Evolutionary conservation across 2,329 filamentous ascomycete species (phyloP).

Genomic region (Cladophialophora chaetospira): DNA sequence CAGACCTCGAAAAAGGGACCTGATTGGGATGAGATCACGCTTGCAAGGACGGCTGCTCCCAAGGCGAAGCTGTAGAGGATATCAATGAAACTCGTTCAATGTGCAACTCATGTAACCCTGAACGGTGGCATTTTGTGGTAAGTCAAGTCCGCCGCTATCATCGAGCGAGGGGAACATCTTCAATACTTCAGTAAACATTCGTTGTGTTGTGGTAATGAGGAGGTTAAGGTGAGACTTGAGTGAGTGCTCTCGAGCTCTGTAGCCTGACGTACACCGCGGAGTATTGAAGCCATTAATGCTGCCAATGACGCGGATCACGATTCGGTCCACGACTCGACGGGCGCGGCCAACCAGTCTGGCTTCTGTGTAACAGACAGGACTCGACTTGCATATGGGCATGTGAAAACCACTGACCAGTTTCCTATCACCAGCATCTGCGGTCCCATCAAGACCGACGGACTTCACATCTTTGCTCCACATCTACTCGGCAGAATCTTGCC

Average conservation of each 20-base stretch:
- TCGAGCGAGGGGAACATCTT: too few relatives aligned
- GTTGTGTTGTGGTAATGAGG: too few relatives aligned
- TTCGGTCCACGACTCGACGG: too few relatives aligned
- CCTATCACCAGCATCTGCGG: conserved; percentile 1
- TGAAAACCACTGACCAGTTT: conserved; percentile 7
- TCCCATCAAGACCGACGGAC: background rate
- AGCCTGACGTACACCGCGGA: too few relatives aligned
- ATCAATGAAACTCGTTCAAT: background rate
- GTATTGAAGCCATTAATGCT: too few relatives aligned
- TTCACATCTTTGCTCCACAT: background rate
- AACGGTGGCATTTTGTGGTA: too few relatives aligned
- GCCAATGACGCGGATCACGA: too few relatives aligned
- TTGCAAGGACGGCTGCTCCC: background rate
- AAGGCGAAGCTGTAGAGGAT: conserved; percentile 6
- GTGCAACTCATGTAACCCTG: too few relatives aligned
- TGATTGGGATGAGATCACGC: conserved; percentile 34
- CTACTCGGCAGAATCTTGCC: background rate
- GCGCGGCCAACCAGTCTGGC: background rate
- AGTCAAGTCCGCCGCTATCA: too few relatives aligned
- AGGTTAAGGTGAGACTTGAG: too few relatives aligned
- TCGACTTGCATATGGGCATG: conserved; percentile 13
- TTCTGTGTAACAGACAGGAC: background rate
- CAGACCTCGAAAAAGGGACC: conserved; percentile 28
- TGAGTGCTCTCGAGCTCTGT: too few relatives aligned
- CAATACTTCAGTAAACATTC: too few relatives aligned